Evolutionary conservation across 176 grass and related monocot genomes (phyloP).

Genomic region (Lolium rigidum): DNA sequence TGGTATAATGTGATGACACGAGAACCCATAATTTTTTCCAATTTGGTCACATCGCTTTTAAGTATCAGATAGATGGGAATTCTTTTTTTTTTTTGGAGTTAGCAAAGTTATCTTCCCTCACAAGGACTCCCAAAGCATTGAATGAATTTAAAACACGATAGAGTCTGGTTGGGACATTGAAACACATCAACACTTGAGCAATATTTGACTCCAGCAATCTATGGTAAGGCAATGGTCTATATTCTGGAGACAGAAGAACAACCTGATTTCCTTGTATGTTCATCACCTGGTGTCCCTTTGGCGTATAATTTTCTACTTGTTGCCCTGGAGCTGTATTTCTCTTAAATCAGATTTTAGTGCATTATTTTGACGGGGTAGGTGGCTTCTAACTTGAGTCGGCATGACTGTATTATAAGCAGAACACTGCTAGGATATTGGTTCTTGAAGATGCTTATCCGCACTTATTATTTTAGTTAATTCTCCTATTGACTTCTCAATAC

Average conservation of each 20-base stretch:
- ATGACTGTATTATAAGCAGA: constrained; percentile 10
- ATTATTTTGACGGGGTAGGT: neutral
- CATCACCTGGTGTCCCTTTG: neutral
- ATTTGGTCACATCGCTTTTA: too few species aligned
- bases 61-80: neutral
- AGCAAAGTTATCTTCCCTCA: constrained; percentile 7
- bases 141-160: neutral
- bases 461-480: constrained; percentile 26
- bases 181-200: neutral
- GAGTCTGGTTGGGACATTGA: neutral
- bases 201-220: constrained; percentile 18
- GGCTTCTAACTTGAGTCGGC: neutral
- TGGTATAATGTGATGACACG: neutral
- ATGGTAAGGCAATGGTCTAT: constrained; percentile 11
- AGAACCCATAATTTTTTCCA: too few species aligned
- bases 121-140: neutral
- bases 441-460: neutral
- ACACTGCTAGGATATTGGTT: neutral
- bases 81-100: neutral
- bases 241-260: constrained; percentile 16
- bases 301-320: constrained; percentile 16
- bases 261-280: constrained; percentile 23
- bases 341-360: neutral
- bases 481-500: neutral
- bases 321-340: constrained; percentile 14